These are phyloP conservation scores for Pleurozium schreberi DNA, from an alignment of 225 moss, liverwort and hornwort genomes.

Conservation along the genomic window DNA sequence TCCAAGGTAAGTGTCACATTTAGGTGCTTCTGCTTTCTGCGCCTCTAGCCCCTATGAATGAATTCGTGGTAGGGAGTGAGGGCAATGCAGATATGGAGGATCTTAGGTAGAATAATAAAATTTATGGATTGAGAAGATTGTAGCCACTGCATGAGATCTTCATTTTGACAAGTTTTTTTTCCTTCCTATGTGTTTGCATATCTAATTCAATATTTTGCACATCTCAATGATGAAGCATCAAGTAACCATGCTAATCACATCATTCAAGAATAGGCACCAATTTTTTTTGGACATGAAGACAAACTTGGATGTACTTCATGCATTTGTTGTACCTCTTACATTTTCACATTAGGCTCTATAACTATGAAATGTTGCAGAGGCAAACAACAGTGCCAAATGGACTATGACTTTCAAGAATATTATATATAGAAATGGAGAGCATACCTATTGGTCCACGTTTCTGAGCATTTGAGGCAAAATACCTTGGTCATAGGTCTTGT, in stretches of 20 bases:
- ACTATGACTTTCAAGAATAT: background rate
- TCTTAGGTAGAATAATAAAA: no score
- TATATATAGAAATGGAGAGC: background rate
- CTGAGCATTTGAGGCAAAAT: no score
- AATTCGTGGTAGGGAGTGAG: background rate
- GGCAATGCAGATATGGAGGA: no score
- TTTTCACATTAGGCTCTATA: background rate
- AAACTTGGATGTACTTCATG: background rate
- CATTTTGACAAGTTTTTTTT: no score
- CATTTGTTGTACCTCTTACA: background rate
- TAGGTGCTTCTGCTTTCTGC: no score
- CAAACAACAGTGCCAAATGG: accelerated
- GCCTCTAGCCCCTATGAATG: background rate
- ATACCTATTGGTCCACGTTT: no score
- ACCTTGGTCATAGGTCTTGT: background rate
- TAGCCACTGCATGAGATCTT: no score
- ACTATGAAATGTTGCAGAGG: background rate
- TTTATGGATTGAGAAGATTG: background rate
- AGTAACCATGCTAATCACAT: accelerated
- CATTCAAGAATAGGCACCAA: no score
- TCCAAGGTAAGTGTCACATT: no score
- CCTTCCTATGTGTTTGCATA: background rate
- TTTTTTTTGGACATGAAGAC: background rate
- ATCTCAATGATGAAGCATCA: background rate
- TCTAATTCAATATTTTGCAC: background rate